Conservation (phyloP, 768 basidiomycete genomes). For the Suillus cothurnatus region DNA sequence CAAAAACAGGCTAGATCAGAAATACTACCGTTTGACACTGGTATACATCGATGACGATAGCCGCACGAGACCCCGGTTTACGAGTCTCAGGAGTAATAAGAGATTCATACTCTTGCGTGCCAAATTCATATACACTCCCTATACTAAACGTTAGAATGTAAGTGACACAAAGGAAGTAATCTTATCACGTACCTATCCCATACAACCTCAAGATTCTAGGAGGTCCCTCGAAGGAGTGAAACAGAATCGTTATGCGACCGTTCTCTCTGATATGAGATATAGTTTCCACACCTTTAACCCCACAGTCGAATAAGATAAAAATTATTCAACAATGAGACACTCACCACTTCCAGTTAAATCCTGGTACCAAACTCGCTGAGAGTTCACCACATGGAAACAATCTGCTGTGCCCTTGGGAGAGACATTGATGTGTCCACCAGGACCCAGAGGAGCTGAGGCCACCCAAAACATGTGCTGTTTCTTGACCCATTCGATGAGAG, state of each 20-base stretch:
- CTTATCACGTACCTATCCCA: constrained; percentile 47
- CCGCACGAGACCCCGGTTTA: constrained; percentile 59
- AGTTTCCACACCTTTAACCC: constrained; percentile 53
- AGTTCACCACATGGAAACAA: constrained; percentile 60
- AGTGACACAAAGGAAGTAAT: not conserved
- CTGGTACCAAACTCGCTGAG: constrained; percentile 69
- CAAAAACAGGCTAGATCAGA: not conserved
- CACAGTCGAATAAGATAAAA: not conserved
- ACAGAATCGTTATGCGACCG: constrained; percentile 62
- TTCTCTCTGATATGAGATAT: constrained; percentile 67
- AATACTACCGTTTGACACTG: constrained; percentile 49
- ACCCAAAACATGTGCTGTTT: constrained; percentile 76
- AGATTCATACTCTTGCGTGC: constrained; percentile 58
- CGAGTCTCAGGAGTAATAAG: constrained; percentile 51
- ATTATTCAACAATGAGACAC: constrained; percentile 6
- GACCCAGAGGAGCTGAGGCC: constrained; percentile 61
- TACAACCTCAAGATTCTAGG: constrained; percentile 61
- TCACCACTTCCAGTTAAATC: constrained; percentile 69
- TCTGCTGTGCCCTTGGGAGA: constrained; percentile 71
- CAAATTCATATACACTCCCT: constrained; percentile 66
- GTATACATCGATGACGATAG: constrained; percentile 61
- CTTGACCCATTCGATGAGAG: constrained; percentile 57
- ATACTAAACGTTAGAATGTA: not conserved
- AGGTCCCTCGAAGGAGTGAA: constrained; percentile 62
- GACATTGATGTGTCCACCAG: constrained; percentile 62